Percentiles rank a stretch among this genome's conserved stretches.
Evolutionary conservation across 2,329 filamentous ascomycete species (phyloP).

Genomic region (Orbilia javanica): DNA sequence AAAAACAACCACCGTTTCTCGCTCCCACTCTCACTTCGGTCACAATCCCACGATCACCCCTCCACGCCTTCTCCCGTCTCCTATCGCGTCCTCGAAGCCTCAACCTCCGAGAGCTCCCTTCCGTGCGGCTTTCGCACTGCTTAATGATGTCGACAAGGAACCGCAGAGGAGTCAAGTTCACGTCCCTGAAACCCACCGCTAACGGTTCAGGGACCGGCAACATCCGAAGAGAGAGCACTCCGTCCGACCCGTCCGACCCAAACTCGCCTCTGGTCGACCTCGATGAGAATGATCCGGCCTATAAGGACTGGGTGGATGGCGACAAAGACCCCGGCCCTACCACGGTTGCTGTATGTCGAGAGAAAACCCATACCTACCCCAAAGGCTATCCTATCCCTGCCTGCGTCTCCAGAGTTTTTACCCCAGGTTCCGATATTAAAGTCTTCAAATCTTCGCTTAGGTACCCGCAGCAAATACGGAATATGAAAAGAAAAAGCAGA

Average conservation of each 20-base stretch:
- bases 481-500: slow-evolving; percentile 98
- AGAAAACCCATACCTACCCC: slow-evolving; percentile 15
- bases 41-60: slow-evolving; percentile 21
- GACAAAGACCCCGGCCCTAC: slow-evolving; percentile 37
- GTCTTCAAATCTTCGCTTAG: slow-evolving; percentile 33
- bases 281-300: slow-evolving; percentile 50
- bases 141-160: slow-evolving; percentile 51
- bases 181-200: slow-evolving; percentile 44
- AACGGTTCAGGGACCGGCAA: slow-evolving; percentile 51
- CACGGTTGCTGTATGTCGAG: slow-evolving; percentile 28
- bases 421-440: slow-evolving; percentile 40
- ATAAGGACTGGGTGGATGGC: slow-evolving; percentile 55
- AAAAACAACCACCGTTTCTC: slow-evolving; percentile 15
- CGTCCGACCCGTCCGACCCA: slow-evolving; percentile 53
- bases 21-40: slow-evolving; percentile 18
- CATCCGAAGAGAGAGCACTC: slow-evolving; percentile 56
- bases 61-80: slow-evolving; percentile 22
- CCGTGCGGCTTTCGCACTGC: slow-evolving; percentile 36
- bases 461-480: slow-evolving; percentile 71
- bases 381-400: slow-evolving; percentile 50
- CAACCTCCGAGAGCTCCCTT: slow-evolving; percentile 16
- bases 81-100: slow-evolving; percentile 27
- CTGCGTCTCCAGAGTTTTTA: slow-evolving; percentile 37
- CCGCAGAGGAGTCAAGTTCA: slow-evolving; percentile 51
- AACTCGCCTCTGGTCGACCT: slow-evolving; percentile 55